Base-by-base conservation (phyloP, 169 alveolate genomes). In the Hepatocystis sp. region DNA sequence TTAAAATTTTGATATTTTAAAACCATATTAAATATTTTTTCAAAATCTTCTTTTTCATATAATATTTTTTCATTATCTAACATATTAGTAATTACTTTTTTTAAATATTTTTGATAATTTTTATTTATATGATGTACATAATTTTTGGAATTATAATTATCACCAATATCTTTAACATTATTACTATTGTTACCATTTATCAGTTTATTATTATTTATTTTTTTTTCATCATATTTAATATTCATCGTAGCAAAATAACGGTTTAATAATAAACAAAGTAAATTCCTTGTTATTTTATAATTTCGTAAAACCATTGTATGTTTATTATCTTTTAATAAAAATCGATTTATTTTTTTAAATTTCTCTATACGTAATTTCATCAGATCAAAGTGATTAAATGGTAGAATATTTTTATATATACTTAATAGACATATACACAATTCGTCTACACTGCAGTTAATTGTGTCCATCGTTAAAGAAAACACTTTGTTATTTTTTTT, bases 31-130 rank as follows among this genome's bases (percentile, higher is more conserved):
- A 76, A 76, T 52, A 76, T 42, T 17, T 76, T 40, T 58, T 76
- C 88, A 58, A 76, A 76, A 28, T 76, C 78, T 58, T 76, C 88
- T 28, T 76, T 76, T 28, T 39, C 58, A 51, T 76, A 76, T 36
- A 58, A 51, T 11, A 47, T 76, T 76, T 58, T 76, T 52, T 76
- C 88, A 39, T 76, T 8, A 28, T 76, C 76, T 25, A 76, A 58
- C 10, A 76, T 76, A 58, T 76, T 76, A 17, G 44, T 58, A 36
- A 76, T 49, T 51, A 76, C 42, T 11, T 58, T 76, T 58, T 76
- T 76, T 76, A 76, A 13, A 58, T 76, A 76, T 21, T 46, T 76
- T 49, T 76, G 78, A 63, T 76, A 76, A 58, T 76, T 76, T 15
- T 52, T 76, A 46, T 76, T 76, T 42, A 44, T 40, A 19, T 11